These are phyloP conservation scores for Megacollybia marginata DNA, from an alignment of 768 basidiomycete genomes.

Conservation along the genomic window DNA sequence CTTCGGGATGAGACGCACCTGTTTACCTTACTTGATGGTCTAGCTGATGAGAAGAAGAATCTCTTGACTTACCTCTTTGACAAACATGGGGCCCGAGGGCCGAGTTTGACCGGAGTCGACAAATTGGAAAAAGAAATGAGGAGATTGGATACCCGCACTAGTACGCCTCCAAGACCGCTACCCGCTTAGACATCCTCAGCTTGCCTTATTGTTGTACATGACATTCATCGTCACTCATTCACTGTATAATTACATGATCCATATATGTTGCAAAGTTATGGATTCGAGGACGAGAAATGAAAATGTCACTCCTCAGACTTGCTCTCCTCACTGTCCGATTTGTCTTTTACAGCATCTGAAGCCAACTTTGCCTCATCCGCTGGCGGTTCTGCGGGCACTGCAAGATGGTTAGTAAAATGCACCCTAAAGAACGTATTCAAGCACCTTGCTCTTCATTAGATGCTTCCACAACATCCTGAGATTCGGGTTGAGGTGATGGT, in stretches of 20 bases:
- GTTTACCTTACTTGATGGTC: conserved; percentile 71
- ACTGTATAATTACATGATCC: background rate
- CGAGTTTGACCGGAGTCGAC: conserved; percentile 43
- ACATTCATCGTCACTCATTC: background rate
- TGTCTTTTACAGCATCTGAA: no score
- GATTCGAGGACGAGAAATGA: no score
- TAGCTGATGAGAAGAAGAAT: conserved; percentile 90
- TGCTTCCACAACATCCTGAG: no score
- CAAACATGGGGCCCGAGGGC: conserved; percentile 70
- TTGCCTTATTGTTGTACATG: background rate
- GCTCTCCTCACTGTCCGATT: no score
- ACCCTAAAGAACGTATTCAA: no score
- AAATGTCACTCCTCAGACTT: no score
- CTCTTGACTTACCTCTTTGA: conserved; percentile 84
- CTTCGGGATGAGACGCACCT: conserved; percentile 78
- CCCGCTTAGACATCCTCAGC: background rate
- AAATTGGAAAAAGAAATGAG: conserved; percentile 77
- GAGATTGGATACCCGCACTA: conserved; percentile 71
- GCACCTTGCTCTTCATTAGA: no score
- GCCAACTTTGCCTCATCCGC: no score
- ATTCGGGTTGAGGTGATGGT: no score
- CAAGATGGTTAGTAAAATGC: no score
- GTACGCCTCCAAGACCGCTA: conserved; percentile 49
- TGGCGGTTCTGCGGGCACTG: no score
- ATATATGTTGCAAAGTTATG: no score